Base-by-base conservation (phyloP, 164 flowering plant species). In the Macadamia integrifolia region DNA sequence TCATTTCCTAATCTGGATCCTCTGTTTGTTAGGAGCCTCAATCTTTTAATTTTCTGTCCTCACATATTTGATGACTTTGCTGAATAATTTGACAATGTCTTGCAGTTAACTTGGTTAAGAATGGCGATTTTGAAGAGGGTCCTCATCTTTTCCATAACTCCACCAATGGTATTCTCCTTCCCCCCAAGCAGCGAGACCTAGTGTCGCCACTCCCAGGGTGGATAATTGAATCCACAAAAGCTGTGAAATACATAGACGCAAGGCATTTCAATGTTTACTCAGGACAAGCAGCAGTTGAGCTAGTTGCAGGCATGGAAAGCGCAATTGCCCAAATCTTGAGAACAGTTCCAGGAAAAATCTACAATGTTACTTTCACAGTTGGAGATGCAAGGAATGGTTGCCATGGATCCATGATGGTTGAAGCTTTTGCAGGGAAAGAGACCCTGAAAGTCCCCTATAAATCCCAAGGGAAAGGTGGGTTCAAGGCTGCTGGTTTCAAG, bases 401-500 rank as follows among this genome's bases (percentile, higher is more conserved):
- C 62, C 64, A 60, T 17, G 64, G 71, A 28, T 68, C 71, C 64
- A 68, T 68, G 71, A 13, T 49, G 40, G 64, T 68, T 30, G 71
- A 68, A 44, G 71, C 71, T 9, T 60, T 68, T 56, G 71, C 71
- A 1, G 71, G 42, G 35, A 66, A 50, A 28, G 65, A 66, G 44
- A 60, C 69, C 1, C 46, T 66, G 14, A 66, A 71, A 23, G 69
- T 60, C 11, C 56, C 64, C 7, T 66, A 32, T 52, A 12, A 46
- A 48, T 71, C 74, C 58, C 30, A 60, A 6, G 69, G 74, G 53
- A 71, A 71, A 32, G 74, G 74, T 18, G 74, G 69, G 13, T 66
- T 58, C 46, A 60, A 46, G 44, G 32, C 55, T 65, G 66, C 52
- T 6, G 66, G 66, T 32, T 14, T 71, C 60, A 71, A 48, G 64